These are phyloP conservation scores for Rasamsonia emersonii DNA, from an alignment of 2,329 filamentous ascomycete species.

Conservation along the genomic window DNA sequence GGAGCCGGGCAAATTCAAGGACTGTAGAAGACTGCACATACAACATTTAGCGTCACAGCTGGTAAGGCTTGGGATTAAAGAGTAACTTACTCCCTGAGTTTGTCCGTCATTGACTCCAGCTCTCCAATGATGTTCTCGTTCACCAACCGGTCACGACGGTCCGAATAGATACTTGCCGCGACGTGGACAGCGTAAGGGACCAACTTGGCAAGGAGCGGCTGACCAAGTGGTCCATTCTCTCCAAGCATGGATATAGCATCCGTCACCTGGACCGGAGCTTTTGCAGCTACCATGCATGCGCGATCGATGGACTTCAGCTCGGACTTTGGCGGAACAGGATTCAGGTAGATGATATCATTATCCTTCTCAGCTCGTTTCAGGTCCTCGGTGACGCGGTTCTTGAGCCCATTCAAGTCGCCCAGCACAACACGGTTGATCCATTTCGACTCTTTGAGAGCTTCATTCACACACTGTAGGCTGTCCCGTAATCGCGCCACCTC, in stretches of 20 bases:
- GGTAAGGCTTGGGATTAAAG: conserved; percentile 1
- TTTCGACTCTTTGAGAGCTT: conserved; percentile 74
- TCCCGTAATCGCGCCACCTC: conserved; percentile 83
- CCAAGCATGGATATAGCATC: conserved; percentile 74
- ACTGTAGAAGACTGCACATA: conserved; percentile 52
- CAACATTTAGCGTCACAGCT: conserved; percentile 9
- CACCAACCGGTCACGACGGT: conserved; percentile 80
- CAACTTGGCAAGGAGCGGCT: conserved; percentile 77
- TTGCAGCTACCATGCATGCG: conserved; percentile 76
- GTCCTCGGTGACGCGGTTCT: conserved; percentile 74
- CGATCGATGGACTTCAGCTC: conserved; percentile 79
- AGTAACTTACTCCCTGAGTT: conserved; percentile 56
- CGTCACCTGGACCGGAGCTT: conserved; percentile 71
- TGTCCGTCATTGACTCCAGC: conserved; percentile 70
- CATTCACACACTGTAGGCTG: conserved; percentile 70
- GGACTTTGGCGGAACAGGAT: conserved; percentile 75
- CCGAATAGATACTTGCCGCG: conserved; percentile 89
- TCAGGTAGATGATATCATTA: conserved; percentile 90
- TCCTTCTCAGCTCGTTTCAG: conserved; percentile 89
- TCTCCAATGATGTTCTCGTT: conserved; percentile 81
- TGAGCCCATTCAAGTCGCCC: conserved; percentile 74
- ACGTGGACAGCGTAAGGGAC: conserved; percentile 95
- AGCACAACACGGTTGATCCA: conserved; percentile 76
- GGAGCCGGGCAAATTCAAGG: conserved; percentile 81
- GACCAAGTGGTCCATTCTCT: conserved; percentile 70